A percentile compares a stretch with the other conserved stretches of the same genome.
phyloP scores from a whole-genome alignment of 495 filamentous ascomycete species.

The Apiosordaria backusii region DNA sequence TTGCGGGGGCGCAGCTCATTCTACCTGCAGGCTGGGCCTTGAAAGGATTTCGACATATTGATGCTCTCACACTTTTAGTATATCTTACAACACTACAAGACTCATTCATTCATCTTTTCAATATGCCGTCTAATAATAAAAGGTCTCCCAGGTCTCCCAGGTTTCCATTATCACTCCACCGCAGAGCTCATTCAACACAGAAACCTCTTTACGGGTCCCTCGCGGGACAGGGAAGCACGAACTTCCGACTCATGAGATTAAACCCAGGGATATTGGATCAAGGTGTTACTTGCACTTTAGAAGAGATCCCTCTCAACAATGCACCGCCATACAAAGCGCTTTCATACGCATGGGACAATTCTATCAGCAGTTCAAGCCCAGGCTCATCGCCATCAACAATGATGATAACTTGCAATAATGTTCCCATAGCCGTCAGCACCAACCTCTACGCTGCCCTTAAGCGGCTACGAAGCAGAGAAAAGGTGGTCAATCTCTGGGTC shows the following conservation, averaged over 20 bases:
- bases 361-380: background rate
- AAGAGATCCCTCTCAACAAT: background rate
- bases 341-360: slow-evolving; percentile 20
- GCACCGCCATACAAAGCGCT: slow-evolving; percentile 19
- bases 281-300: background rate
- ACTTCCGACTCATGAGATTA: slow-evolving; percentile 10
- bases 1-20: background rate
- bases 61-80: background rate
- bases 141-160: background rate
- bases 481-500: slow-evolving; percentile 13
- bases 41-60: background rate
- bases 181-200: background rate
- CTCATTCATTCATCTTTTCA: background rate
- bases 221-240: background rate
- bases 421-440: slow-evolving; percentile 6
- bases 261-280: background rate
- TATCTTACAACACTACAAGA: background rate
- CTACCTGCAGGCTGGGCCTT: no score
- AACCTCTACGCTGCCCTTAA: slow-evolving; percentile 20
- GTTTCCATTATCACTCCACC: background rate
- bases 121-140: background rate
- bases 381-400: background rate
- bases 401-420: slow-evolving; percentile 13
- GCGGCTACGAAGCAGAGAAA: slow-evolving; percentile 7
- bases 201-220: background rate